Evolutionary conservation across 2,329 filamentous ascomycete species (phyloP).

Genomic region (Tolypocladium nubicola): DNA sequence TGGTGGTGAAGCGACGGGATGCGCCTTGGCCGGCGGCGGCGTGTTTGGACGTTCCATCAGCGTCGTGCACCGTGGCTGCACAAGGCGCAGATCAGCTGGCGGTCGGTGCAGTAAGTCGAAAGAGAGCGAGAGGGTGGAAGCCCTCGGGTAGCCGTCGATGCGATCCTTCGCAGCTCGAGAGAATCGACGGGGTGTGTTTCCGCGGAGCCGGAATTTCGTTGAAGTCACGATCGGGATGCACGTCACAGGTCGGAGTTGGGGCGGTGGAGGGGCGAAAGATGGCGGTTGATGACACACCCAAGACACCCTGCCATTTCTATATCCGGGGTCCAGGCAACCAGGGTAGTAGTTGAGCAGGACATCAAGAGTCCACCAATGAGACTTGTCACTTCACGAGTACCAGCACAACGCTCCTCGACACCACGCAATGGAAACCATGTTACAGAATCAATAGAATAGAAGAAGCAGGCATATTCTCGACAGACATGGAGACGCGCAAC

Average conservation of each 20-base stretch:
- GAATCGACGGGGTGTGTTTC: not conserved
- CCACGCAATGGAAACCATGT: not conserved
- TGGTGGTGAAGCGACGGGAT: constrained; percentile 30
- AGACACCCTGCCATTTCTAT: not conserved
- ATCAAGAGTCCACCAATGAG: no score
- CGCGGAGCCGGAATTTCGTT: not conserved
- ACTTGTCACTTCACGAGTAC: no score
- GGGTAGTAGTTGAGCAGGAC: not conserved
- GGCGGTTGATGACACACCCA: not conserved
- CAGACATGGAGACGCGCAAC: not conserved
- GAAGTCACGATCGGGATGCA: not conserved
- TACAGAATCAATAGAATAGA: not conserved
- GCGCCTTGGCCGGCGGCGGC: constrained; percentile 27
- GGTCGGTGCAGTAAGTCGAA: not conserved
- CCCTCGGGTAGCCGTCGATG: not conserved
- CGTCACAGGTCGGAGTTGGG: not conserved
- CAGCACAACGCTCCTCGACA: no score
- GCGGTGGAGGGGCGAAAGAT: not conserved
- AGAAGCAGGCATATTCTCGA: no score
- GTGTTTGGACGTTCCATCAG: constrained; percentile 37
- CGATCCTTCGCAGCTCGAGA: not conserved
- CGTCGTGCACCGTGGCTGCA: not conserved
- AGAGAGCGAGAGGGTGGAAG: not conserved
- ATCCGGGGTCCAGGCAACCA: not conserved
- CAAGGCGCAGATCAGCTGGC: not conserved